Conservation (phyloP, 1,139 yeast species). For the Yamadazyma triangularis region DNA sequence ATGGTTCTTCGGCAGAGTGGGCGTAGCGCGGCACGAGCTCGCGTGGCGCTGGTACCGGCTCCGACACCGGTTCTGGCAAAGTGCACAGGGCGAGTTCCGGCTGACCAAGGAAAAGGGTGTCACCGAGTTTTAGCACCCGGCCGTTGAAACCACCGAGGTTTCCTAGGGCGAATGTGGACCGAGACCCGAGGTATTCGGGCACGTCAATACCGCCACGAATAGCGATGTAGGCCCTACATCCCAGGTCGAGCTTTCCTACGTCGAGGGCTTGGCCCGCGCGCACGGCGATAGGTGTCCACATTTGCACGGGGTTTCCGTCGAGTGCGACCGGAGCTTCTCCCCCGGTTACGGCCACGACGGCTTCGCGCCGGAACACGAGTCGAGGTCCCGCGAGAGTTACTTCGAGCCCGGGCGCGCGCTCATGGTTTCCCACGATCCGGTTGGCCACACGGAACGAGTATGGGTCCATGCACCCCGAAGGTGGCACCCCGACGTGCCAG, state of each 20-base stretch:
- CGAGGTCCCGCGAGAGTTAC: conserved; percentile 86
- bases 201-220: conserved; percentile 93
- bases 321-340: conserved; percentile 67
- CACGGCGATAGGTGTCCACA: conserved; percentile 67
- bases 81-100: conserved; percentile 65
- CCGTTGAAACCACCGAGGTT: conserved; percentile 95
- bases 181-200: conserved; percentile 89
- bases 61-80: conserved; percentile 65
- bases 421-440: conserved; percentile 81
- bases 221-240: conserved; percentile 88
- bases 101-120: conserved; percentile 80
- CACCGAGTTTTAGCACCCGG: conserved; percentile 85
- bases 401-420: conserved; percentile 83
- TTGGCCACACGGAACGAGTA: conserved; percentile 87
- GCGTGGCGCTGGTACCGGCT: conserved; percentile 54
- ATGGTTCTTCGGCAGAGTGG: conserved; percentile 42
- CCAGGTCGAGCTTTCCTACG: conserved; percentile 75
- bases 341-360: conserved; percentile 81
- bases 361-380: conserved; percentile 73
- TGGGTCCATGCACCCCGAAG: conserved; percentile 97
- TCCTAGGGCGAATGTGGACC: conserved; percentile 94
- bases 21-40: conserved; percentile 54
- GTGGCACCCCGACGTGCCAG: conserved; percentile 95
- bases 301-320: conserved; percentile 50
- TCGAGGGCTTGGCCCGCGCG: conserved; percentile 70